phyloP scores from a whole-genome alignment of 164 flowering plant genomes.

The Dillenia suffruticosa region DNA sequence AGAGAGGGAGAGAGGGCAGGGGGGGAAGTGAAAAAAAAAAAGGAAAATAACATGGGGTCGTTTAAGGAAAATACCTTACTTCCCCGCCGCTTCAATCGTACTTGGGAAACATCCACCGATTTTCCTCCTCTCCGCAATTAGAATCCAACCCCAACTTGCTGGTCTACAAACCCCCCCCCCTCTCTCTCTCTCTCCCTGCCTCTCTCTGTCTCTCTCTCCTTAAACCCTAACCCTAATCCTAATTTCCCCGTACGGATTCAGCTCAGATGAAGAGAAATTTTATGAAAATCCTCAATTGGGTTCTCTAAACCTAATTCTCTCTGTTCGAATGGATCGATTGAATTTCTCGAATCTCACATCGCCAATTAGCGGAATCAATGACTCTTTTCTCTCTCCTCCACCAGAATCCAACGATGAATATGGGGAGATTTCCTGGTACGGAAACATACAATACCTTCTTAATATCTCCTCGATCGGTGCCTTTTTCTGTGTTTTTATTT shows the following conservation, averaged over 20 bases:
- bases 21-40: too few relatives aligned
- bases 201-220: background rate
- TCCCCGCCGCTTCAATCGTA: too few relatives aligned
- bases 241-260: constrained; percentile 3
- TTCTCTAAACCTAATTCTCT: background rate
- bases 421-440: constrained; percentile 66
- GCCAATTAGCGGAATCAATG: constrained; percentile 11
- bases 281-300: background rate
- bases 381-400: constrained; percentile 26
- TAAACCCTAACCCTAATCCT: constrained; percentile 13
- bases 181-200: background rate
- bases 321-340: background rate
- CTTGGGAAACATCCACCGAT: too few relatives aligned
- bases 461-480: constrained; percentile 90
- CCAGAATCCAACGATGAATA: constrained; percentile 19
- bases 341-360: background rate
- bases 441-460: constrained; percentile 86
- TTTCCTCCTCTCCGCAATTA: too few relatives aligned
- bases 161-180: background rate
- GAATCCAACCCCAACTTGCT: too few relatives aligned
- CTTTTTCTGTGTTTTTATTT: constrained; percentile 62
- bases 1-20: too few relatives aligned
- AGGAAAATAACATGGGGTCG: too few relatives aligned
- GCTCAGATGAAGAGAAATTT: constrained; percentile 1
- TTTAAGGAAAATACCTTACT: too few relatives aligned